These are phyloP conservation scores for Quercus mongolica DNA, from an alignment of 306 rosid species.

Conservation along the genomic window DNA sequence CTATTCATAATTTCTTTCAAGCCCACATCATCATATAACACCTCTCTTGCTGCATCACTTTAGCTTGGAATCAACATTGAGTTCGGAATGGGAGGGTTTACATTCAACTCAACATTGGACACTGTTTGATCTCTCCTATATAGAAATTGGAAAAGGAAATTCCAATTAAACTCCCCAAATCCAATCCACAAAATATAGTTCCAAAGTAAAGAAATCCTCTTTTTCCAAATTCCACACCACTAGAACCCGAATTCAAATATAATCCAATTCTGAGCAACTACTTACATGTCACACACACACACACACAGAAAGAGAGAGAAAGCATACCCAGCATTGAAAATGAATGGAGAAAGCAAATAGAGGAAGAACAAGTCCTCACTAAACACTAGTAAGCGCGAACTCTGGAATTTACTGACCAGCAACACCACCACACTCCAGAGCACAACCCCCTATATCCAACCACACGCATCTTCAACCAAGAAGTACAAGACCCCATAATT, in stretches of 20 bases:
- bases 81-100: too few relatives aligned
- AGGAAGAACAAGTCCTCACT: slow-evolving; percentile 76
- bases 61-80: too few relatives aligned
- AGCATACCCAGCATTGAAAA: slow-evolving; percentile 73
- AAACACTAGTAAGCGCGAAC: slow-evolving; percentile 40
- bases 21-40: too few relatives aligned
- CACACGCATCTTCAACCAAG: not conserved
- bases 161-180: not conserved
- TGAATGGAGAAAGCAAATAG: slow-evolving; percentile 76
- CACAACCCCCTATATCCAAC: slow-evolving; percentile 48
- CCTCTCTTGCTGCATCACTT: too few relatives aligned
- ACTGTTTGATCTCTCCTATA: too few relatives aligned
- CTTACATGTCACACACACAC: not conserved
- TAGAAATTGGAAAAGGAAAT: too few relatives aligned
- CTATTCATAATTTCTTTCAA: too few relatives aligned
- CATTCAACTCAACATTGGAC: too few relatives aligned
- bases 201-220: not conserved
- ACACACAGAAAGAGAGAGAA: slow-evolving; percentile 3
- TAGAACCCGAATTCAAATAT: not conserved
- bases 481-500: not conserved
- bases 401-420: slow-evolving; percentile 45
- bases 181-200: not conserved
- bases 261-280: not conserved
- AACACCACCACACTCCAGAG: slow-evolving; percentile 53
- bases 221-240: not conserved